Evolutionary conservation across 2,329 filamentous ascomycete genomes (phyloP), one percentile per base, ranked within the genome.

Genomic region (Xylaria sp.): DNA sequence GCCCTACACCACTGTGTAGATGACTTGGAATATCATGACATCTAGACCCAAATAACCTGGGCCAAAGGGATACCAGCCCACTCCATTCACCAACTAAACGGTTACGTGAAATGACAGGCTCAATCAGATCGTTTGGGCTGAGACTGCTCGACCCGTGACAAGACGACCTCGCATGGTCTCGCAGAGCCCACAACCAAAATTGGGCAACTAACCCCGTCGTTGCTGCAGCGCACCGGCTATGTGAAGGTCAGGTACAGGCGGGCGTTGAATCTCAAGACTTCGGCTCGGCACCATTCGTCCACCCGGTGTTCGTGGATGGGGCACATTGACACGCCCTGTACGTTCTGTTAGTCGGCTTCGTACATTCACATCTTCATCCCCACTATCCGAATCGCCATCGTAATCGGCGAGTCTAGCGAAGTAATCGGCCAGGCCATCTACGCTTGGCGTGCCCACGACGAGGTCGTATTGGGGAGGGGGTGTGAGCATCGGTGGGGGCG

Each of bases 401-500:
- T 92, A 91, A 71, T 93, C 87, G 0, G 92, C 92, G 45, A 97
- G 81, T 0, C 94, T 88, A 0, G 90, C 84, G 77, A 97, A 97
- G 79, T 97, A 97, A 75, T 97, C 94, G 1, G 93, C 92, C 55
- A 97, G 79, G 0, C 90, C 80, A 82, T 94, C 79, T 78, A 93
- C 83, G 80, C 89, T 84, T 28, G 88, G 83, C 68, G 87, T 88
- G 18, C 91, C 92, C 1, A 96, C 88, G 43, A 97, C 92, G 3
- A 86, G 84, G 67, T 95, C 92, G 77, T 97, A 97, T 65, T 91
- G 89, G 0, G 94, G 94, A 8, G 94, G 94, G 1, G 94, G 94
- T 0, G 93, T 97, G 71, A 81, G 76, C 62, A 81, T 69, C 1
- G 91, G 89, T 58, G 91, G 91, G 3, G 93, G 89, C 59, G 91